Evolutionary conservation across 352 stramenopile species (phyloP), one percentile per base, ranked within the genome.

Genomic region (Phytophthora tubulina): DNA sequence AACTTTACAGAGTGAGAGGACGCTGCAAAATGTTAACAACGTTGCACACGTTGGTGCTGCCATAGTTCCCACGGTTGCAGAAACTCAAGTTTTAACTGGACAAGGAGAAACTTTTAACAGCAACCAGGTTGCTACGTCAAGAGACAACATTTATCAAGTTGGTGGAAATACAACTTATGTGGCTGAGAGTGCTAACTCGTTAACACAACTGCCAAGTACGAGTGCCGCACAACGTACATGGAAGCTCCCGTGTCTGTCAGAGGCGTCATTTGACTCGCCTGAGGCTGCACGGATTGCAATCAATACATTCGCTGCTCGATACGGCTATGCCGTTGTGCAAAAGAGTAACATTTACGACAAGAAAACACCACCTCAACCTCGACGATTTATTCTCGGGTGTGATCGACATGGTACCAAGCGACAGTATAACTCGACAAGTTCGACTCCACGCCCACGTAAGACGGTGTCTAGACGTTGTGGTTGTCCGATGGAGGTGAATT

Each of bases 401-500:
- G 51, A 58, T 2, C 51, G 51, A 5, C 51, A 58, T 17, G 51
- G 51, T 15, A 32, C n/a, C 51, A 45, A 48, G 8, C 33, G 35
- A 4, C 33, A 0, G 35, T 14, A 33, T 35, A 30, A 3, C n/a
- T 27, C n/a, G 17, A 46, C 31, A 27, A 56, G 31, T 42, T 30
- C 30, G 13, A 30, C 31, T 56, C 3, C 32, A 14, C 31, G 32
- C 6, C 11, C 4, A 31, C 30, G 31, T 10, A 52, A 52, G 9
- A 6, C 17, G 27, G 4, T 21, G 14, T 56, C 51, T 7, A 35
- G 51, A 6, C 33, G 35, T 3, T 58, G 51, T 46, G 35, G 35
- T 10, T 58, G 51, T 35, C 51, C 51, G n/a, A 58, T 58, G 51
- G 15, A 39, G n/a, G 0, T 46, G n/a, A 46, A 58, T 39, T 32